phyloP scores from a whole-genome alignment of 2,329 filamentous ascomycete species.

The Orbilia ellipsospora region DNA sequence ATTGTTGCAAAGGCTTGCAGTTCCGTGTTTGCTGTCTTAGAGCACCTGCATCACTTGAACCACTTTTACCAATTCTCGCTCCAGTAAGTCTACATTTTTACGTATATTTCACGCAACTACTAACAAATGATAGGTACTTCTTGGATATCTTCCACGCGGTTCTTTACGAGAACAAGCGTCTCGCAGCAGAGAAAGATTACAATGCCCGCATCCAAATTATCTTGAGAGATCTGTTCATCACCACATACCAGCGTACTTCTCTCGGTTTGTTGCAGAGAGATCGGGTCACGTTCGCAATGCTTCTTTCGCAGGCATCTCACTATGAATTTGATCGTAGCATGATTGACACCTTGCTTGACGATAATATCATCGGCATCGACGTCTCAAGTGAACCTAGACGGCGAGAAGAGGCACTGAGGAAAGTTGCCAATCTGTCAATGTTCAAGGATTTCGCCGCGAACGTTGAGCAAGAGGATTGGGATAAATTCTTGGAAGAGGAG shows the following conservation, averaged over 20 bases:
- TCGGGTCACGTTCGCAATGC: slow-evolving; percentile 90
- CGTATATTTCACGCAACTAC: not conserved
- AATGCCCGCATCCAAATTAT: slow-evolving; percentile 87
- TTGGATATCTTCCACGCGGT: slow-evolving; percentile 96
- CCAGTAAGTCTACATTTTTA: slow-evolving; percentile 65
- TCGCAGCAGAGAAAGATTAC: slow-evolving; percentile 77
- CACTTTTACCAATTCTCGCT: slow-evolving; percentile 99
- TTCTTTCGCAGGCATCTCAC: slow-evolving; percentile 94
- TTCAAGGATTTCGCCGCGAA: slow-evolving; percentile 78
- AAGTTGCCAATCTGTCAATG: slow-evolving; percentile 74
- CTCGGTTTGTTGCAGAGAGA: slow-evolving; percentile 93
- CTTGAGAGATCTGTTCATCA: slow-evolving; percentile 88
- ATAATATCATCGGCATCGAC: slow-evolving; percentile 78
- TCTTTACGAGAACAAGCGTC: slow-evolving; percentile 79
- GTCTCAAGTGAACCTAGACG: slow-evolving; percentile 75
- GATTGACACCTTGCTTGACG: slow-evolving; percentile 86
- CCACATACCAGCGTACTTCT: slow-evolving; percentile 94
- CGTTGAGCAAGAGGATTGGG: slow-evolving; percentile 75
- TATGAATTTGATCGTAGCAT: slow-evolving; percentile 92
- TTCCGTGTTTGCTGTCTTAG: slow-evolving; percentile 94
- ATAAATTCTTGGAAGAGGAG: slow-evolving; percentile 84
- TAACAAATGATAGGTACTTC: slow-evolving; percentile 72
- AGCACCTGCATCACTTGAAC: slow-evolving; percentile 97
- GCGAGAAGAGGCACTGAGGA: slow-evolving; percentile 75
- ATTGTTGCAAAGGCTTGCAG: slow-evolving; percentile 94